Base-by-base conservation (phyloP, 768 basidiomycete species). In the Naganishia onofrii region DNA sequence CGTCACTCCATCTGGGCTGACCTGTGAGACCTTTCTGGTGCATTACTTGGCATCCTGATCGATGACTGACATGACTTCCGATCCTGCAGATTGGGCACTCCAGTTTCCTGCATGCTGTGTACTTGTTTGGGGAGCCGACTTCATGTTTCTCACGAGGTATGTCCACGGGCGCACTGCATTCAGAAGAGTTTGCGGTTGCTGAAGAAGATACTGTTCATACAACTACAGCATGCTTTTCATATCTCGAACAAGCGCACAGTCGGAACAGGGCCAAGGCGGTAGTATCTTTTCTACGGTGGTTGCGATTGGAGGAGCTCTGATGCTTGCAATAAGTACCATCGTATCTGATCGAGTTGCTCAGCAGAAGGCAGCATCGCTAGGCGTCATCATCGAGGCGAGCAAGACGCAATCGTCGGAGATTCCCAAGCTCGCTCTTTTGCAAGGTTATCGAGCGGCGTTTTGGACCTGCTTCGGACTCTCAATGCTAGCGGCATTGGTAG, bases 391-490 rank as follows among this genome's bases (percentile, higher is more conserved):
- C 54, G 54, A 55, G 5, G 54, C 54, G 54, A 55, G 54, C 54
- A 55, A 55, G 29, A 55, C 23, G 15, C 54, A 55, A 34, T 55
- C 54, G 32, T 7, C 32, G 2, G 29, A 55, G 5, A 55, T 55
- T 55, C 54, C 54, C 28, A 32, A 55, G 54, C 54, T 29, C 7
- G 54, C 54, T 29, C 54, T 55, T 31, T 21, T 55, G 29, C 54
- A 55, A 55, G 54, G 54, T 55, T 55, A 55, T 55, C 54, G 54
- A 55, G 54, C 54, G 54, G 54, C 54, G 28, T 55, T 55, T 34
- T 55, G 29, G 28, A 32, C 54, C 32, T 55, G 54, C 54, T 55
- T 55, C 19, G 54, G 54, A 7, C 54, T 55, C 28, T 8, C 29
- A 17, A 55, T 34, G 29, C 54, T 55, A 26, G 54, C 54, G 28